A percentile compares a stretch with the other conserved stretches of the same genome.
phyloP scores from a whole-genome alignment of 768 basidiomycete genomes.

The Neoboletus magnificus region DNA sequence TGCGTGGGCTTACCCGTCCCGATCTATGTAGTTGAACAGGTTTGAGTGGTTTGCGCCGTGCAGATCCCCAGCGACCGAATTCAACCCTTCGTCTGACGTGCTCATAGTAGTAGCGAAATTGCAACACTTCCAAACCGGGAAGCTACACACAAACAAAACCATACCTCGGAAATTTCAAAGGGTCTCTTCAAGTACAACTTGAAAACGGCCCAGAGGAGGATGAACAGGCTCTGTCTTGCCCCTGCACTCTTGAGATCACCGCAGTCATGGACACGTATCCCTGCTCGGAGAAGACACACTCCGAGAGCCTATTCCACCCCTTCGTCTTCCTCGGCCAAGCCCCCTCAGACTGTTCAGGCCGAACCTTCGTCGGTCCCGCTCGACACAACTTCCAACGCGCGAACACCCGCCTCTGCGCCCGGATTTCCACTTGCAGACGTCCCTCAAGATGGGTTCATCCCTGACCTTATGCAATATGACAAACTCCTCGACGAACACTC shows the following conservation, averaged over 20 bases:
- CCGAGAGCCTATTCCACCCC: conserved; percentile 19
- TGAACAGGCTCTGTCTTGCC: conserved; percentile 27
- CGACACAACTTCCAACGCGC: not conserved
- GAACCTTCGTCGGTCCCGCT: conserved; percentile 3
- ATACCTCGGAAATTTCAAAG: conserved; percentile 13
- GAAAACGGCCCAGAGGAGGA: conserved; percentile 1
- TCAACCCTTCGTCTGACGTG: conserved; percentile 25
- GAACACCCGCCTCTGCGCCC: conserved; percentile 1
- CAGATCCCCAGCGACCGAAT: conserved; percentile 45
- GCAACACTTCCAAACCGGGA: conserved; percentile 13
- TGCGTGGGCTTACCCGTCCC: conserved; percentile 50
- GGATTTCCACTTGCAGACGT: conserved; percentile 19
- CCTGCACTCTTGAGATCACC: conserved; percentile 12
- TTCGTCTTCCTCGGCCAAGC: conserved; percentile 8
- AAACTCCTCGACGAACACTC: conserved; percentile 61
- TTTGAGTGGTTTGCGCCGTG: conserved; percentile 50
- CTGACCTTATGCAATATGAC: conserved; percentile 62
- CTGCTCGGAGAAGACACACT: not conserved
- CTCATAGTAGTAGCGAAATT: not conserved
- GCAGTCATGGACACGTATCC: conserved; percentile 1
- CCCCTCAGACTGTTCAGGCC: not conserved
- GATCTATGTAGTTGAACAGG: conserved; percentile 59
- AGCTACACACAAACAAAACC: conserved; percentile 17
- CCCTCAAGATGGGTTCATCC: conserved; percentile 36
- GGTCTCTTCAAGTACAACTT: not conserved